Evolutionary conservation across 192 early-diverging fungal species (phyloP).

Genomic region (Gaertneriomyces sp.): DNA sequence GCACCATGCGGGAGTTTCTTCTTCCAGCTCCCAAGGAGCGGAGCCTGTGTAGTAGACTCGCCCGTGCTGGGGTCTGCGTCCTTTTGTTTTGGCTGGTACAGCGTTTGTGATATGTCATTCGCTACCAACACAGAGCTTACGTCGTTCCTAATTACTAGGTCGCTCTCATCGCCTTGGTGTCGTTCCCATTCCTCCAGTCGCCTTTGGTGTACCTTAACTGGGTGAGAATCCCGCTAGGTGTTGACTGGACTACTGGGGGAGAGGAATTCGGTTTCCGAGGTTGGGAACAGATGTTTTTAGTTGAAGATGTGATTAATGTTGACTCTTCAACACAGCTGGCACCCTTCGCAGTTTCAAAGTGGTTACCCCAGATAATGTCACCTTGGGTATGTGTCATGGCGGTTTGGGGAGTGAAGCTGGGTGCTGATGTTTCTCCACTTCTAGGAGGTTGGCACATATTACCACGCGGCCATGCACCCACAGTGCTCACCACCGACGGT

Average conservation of each 20-base stretch:
- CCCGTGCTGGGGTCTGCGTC: background rate
- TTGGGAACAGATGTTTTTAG: background rate
- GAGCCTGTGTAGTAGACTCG: background rate
- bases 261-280: constrained; percentile 38
- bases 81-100: background rate
- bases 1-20: too few relatives aligned
- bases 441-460: constrained; percentile 47
- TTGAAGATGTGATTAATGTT: background rate
- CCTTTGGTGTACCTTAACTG: constrained; percentile 39
- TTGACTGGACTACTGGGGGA: constrained; percentile 23
- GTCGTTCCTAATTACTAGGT: background rate
- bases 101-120: background rate
- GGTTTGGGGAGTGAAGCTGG: background rate
- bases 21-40: background rate
- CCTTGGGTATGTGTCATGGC: constrained; percentile 22
- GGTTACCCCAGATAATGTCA: constrained; percentile 35
- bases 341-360: constrained; percentile 29
- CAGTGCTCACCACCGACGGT: constrained; percentile 6
- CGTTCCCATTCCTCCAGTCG: constrained; percentile 28
- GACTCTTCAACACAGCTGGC: background rate
- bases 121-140: background rate
- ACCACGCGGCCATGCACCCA: constrained; percentile 21
- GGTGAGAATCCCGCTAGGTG: constrained; percentile 28
- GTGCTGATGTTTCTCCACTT: background rate
- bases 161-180: constrained; percentile 8